Evolutionary conservation across 73 alveolate genomes (phyloP), one percentile per base, ranked within the genome.

Genomic region (Paramecium biaurelia): DNA sequence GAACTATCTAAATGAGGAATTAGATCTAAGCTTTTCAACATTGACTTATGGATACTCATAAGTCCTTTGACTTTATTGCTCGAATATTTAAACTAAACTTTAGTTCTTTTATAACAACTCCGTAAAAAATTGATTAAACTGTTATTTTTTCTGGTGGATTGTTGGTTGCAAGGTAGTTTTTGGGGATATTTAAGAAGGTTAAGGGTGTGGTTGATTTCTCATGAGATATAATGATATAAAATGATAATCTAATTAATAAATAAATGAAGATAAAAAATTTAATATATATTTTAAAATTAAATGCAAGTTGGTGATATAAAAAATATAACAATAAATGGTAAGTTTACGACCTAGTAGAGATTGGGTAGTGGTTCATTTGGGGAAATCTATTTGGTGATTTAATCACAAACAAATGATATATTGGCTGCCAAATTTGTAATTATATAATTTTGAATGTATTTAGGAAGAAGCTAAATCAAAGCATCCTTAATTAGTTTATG

Each of bases 301-400:
- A 53, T 53, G 68, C 68, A 53, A 21, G 34, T 34, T 15, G 68
- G 18, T 32, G 68, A 53, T 32, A 53, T 53, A 18, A 53, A 53
- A 53, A 53, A 53, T 53, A 53, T 53, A 4, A 12, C 26, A 53
- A 18, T 53, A 8, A 53, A 53, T 23, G 95, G 95, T 9, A 43
- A 93, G 58, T 93, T 43, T 49, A 74, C 37, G 2, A 92, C 95
- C 20, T 92, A 92, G 20, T 86, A 93, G 57, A 95, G 95, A 85
- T 92, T 97, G 34, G 99, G 99, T 41, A 84, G 94, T 70, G 99
- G 99, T 34, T 96, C 98, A 18, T 97, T 96, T 85, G 99, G 99
- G 20, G 98, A 96, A 41, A 95, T 97, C 11, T 97, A 85, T 92
- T 67, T 95, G 70, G 98, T 95, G 21, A 70, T 56, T n/a, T n/a